Evolutionary conservation across 2,329 filamentous ascomycete species (phyloP).

Genomic region (Aureobasidium sp.): DNA sequence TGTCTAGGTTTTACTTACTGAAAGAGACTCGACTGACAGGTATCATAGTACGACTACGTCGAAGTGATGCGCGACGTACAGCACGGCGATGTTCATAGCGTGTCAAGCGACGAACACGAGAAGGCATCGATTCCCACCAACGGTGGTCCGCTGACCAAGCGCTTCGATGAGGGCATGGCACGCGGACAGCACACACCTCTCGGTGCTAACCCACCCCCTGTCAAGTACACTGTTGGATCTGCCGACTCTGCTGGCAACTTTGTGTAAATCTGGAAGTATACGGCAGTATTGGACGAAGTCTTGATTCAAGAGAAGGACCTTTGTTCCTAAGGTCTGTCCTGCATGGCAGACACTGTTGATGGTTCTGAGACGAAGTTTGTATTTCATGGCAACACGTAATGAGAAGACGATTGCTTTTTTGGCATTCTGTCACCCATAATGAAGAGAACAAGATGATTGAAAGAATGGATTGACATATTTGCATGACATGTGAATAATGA

Average conservation of each 20-base stretch:
- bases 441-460: neutral
- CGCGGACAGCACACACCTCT: constrained; percentile 1
- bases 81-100: constrained; percentile 17
- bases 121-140: constrained; percentile 13
- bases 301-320: neutral
- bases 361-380: neutral
- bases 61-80: constrained; percentile 68
- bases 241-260: neutral
- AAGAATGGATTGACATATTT: neutral
- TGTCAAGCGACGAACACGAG: constrained; percentile 3
- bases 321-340: neutral
- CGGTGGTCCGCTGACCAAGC: neutral
- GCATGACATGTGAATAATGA: neutral
- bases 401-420: neutral
- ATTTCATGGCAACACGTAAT: neutral
- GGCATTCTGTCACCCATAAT: neutral
- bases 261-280: neutral
- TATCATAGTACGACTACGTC: constrained; percentile 70
- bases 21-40: neutral
- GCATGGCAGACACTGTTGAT: neutral
- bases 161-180: neutral
- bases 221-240: neutral
- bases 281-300: neutral
- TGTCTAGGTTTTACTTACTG: constrained; percentile 24
- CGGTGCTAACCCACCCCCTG: constrained; percentile 5